A percentile compares a stretch with the other conserved stretches of the same genome.
These are phyloP conservation scores for Pichia heedii DNA, from an alignment of 805 yeast genomes.

Conservation along the genomic window DNA sequence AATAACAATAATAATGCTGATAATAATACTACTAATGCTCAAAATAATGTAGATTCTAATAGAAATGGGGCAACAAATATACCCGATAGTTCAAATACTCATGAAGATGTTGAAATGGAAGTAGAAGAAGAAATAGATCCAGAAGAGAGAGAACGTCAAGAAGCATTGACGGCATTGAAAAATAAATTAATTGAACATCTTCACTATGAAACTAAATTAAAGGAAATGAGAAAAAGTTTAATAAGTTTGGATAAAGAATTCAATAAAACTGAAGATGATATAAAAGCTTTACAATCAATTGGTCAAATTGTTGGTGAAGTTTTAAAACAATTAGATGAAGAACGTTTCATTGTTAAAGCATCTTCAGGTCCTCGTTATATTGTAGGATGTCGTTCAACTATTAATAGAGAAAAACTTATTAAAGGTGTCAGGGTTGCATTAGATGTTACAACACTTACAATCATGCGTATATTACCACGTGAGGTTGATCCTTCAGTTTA, in stretches of 20 bases:
- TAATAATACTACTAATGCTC: conserved; percentile 1
- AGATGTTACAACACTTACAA: conserved; percentile 95
- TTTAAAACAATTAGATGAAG: conserved; percentile 88
- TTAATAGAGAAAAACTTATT: conserved; percentile 70
- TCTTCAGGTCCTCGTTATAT: conserved; percentile 96
- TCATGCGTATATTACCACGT: conserved; percentile 94
- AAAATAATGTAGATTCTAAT: not conserved
- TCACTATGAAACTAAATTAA: conserved; percentile 87
- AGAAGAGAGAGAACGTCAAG: conserved; percentile 39
- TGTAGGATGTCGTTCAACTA: conserved; percentile 93
- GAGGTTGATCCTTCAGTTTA: conserved; percentile 98
- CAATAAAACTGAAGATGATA: conserved; percentile 93
- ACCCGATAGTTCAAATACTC: not conserved
- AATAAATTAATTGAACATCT: conserved; percentile 86
- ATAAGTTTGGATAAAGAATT: conserved; percentile 75
- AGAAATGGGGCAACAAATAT: conserved; percentile 8
- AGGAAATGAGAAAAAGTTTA: conserved; percentile 73
- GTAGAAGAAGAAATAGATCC: conserved; percentile 7
- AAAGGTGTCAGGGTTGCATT: conserved; percentile 95
- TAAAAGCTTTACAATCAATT: conserved; percentile 92
- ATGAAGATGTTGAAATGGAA: not conserved
- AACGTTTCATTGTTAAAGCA: conserved; percentile 91
- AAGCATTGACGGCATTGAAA: conserved; percentile 71
- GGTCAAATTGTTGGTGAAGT: conserved; percentile 98
- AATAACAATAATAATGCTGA: conserved; percentile 2